Evolutionary conservation across 2,329 filamentous ascomycete genomes (phyloP).

Genomic region (Grosmannia huntii): DNA sequence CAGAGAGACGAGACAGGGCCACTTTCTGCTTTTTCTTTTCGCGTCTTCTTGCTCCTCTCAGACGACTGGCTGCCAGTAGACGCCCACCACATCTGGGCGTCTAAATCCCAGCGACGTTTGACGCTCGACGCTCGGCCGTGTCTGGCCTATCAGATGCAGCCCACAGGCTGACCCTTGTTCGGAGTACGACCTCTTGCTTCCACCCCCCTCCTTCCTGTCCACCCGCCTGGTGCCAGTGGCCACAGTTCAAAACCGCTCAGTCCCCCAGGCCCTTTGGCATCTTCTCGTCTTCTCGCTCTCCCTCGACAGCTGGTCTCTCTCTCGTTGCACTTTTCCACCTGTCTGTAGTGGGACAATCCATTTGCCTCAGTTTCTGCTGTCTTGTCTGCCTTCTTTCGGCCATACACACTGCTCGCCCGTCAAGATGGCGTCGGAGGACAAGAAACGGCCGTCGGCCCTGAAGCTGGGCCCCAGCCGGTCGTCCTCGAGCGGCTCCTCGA

Average conservation of each 20-base stretch:
- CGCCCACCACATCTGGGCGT: slow-evolving; percentile 26
- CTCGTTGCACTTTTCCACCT: slow-evolving; percentile 18
- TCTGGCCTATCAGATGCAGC: slow-evolving; percentile 29
- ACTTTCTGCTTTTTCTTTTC: slow-evolving; percentile 4
- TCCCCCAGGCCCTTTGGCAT: slow-evolving; percentile 24
- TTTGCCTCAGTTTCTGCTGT: slow-evolving; percentile 22
- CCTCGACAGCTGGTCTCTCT: slow-evolving; percentile 44
- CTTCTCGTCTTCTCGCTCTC: slow-evolving; percentile 20
- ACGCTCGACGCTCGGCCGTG: slow-evolving; percentile 21
- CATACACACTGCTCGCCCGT: not conserved
- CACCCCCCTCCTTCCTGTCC: slow-evolving; percentile 19
- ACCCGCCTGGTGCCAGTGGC: slow-evolving; percentile 12
- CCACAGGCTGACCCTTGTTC: slow-evolving; percentile 22
- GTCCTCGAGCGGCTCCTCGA: slow-evolving; percentile 37
- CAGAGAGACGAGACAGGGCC: not conserved
- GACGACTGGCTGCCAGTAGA: slow-evolving; percentile 4
- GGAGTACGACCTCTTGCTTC: slow-evolving; percentile 19
- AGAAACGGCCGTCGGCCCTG: slow-evolving; percentile 42
- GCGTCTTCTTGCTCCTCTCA: slow-evolving; percentile 12
- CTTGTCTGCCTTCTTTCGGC: slow-evolving; percentile 10
- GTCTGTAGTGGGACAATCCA: slow-evolving; percentile 21
- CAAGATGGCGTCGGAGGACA: slow-evolving; percentile 29
- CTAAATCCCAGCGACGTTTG: slow-evolving; percentile 25
- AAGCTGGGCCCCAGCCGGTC: slow-evolving; percentile 39
- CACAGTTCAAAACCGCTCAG: slow-evolving; percentile 39